phyloP scores from a whole-genome alignment of 371 early-diverging fungal species.

The Parasitella parasitica region DNA sequence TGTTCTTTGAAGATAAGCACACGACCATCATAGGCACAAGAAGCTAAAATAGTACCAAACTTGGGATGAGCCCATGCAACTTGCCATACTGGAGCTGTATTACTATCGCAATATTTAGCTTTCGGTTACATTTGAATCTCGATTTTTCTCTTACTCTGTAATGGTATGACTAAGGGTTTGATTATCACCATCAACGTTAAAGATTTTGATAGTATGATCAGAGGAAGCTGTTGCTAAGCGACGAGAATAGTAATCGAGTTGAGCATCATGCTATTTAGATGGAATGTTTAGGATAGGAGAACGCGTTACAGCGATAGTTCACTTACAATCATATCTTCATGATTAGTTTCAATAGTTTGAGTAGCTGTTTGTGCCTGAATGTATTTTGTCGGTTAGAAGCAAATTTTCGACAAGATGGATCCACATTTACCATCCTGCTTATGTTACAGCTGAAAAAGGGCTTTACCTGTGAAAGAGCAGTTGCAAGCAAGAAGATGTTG shows the following conservation, averaged over 20 bases:
- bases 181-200: slow-evolving; percentile 83
- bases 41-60: slow-evolving; percentile 93
- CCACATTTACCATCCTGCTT: neutral
- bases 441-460: neutral
- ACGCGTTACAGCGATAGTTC: neutral
- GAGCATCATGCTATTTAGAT: slow-evolving; percentile 88
- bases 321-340: slow-evolving; percentile 93
- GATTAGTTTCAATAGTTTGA: slow-evolving; percentile 84
- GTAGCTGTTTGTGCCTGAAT: slow-evolving; percentile 24
- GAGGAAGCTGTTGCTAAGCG: slow-evolving; percentile 97
- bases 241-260: slow-evolving; percentile 97
- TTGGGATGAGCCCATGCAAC: slow-evolving; percentile 99
- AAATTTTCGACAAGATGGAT: neutral
- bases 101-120: slow-evolving; percentile 48
- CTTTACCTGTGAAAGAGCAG: neutral
- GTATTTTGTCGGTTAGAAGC: neutral
- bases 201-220: slow-evolving; percentile 90
- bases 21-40: slow-evolving; percentile 94
- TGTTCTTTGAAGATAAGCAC: slow-evolving; percentile 95
- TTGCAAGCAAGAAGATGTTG: neutral
- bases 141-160: slow-evolving; percentile 11
- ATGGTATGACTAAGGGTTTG: slow-evolving; percentile 75
- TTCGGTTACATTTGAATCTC: neutral
- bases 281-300: neutral
- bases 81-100: slow-evolving; percentile 99